Evolutionary conservation across 257 asterid species (phyloP), one percentile per base, ranked within the genome.

Genomic region (Solanum rostratum): DNA sequence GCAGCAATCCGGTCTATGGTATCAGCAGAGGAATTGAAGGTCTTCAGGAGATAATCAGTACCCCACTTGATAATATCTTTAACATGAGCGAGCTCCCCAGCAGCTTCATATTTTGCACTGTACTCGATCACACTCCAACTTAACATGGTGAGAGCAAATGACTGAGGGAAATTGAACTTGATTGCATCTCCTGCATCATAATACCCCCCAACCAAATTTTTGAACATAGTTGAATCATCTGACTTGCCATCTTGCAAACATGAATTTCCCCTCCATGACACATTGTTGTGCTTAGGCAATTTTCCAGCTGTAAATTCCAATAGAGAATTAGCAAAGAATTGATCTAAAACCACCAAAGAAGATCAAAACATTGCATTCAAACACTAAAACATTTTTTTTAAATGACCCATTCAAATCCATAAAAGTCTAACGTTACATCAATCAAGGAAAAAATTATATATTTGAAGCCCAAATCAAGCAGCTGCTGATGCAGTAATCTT

Each of bases 91-190:
- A 96, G 97, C 92, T 96, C 99, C 70, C 98, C 99, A 18, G 98
- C 97, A 68, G 98, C 94, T 86, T 96, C 99, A 78, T 86, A 96
- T 86, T 94, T 96, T 10, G 88, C 95, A 68, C 94, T 93, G 85
- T 96, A 96, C 81, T 96, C 99, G 1, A 96, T 92, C 88, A 96
- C 99, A 81, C 99, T 96, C 99, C 99, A 96, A 85, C 99, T 96
- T 90, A 96, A 87, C 97, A 96, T 91, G 16, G 99, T 94, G 98
- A 96, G 94, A 76, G 99, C 97, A 87, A 92, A 96, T 57, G 99
- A 88, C 81, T 89, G 91, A 7, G 99, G 99, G 82, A 96, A 96
- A 68, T 94, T 90, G 87, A 93, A 96, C 89, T 96, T 96, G 80
- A 96, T 96, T 10, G 99, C 99, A 88, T 96, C 99, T 57, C 99